These are phyloP conservation scores for Amorphotheca resinae DNA, from an alignment of 495 filamentous ascomycete genomes.

Conservation along the genomic window DNA sequence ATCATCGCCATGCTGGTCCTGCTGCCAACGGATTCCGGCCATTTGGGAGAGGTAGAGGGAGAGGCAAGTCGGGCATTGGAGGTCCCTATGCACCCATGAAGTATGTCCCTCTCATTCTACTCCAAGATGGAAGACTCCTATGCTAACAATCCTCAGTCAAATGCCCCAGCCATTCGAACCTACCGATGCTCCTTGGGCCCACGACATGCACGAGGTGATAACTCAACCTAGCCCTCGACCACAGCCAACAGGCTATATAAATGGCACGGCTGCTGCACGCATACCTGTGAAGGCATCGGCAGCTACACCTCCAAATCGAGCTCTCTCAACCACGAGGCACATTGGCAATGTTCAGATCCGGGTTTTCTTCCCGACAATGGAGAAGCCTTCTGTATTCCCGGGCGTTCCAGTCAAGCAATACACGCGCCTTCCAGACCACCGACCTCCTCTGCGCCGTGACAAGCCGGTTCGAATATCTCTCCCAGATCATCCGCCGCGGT, in stretches of 20 bases:
- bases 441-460: slow-evolving; percentile 86
- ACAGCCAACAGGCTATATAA: slow-evolving; percentile 27
- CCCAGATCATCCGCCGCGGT: slow-evolving; percentile 63
- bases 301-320: slow-evolving; percentile 46
- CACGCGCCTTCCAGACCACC: slow-evolving; percentile 86
- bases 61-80: slow-evolving; percentile 38
- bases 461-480: slow-evolving; percentile 94
- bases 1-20: slow-evolving; percentile 66
- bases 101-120: slow-evolving; percentile 30
- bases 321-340: slow-evolving; percentile 40
- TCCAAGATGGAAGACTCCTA: slow-evolving; percentile 5
- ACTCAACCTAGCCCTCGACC: slow-evolving; percentile 25
- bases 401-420: slow-evolving; percentile 71
- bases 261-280: slow-evolving; percentile 27
- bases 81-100: slow-evolving; percentile 45
- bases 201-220: slow-evolving; percentile 88
- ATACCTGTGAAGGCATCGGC: slow-evolving; percentile 28
- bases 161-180: slow-evolving; percentile 35
- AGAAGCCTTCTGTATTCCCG: slow-evolving; percentile 53
- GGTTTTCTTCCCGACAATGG: slow-evolving; percentile 65
- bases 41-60: slow-evolving; percentile 47
- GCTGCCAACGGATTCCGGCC: slow-evolving; percentile 65
- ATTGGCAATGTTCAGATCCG: slow-evolving; percentile 75
- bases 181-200: slow-evolving; percentile 69
- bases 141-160: slow-evolving; percentile 13